Evolutionary conservation across 148 eudicot genomes (phyloP).

Genomic region (Amaranthus cruentus): DNA sequence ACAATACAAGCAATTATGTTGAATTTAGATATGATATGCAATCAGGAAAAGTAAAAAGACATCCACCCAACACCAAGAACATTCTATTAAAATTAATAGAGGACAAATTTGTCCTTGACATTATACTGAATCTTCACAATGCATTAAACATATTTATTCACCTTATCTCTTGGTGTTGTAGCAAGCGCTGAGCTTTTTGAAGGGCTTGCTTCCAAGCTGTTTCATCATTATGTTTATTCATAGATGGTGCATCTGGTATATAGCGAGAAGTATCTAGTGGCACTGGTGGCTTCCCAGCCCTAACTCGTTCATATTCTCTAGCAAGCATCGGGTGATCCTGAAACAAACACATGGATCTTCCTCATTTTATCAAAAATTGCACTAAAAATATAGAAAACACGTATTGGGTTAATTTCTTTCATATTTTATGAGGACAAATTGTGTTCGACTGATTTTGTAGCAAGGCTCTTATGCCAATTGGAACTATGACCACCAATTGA

Average conservation of each 20-base stretch:
- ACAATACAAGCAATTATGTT: too few relatives aligned
- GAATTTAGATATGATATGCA: background rate
- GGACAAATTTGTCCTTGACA: background rate
- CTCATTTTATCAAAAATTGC: constrained; percentile 8
- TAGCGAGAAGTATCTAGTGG: constrained; percentile 82
- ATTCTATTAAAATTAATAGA: background rate
- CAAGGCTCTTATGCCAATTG: background rate
- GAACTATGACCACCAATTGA: too few relatives aligned
- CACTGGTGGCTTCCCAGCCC: constrained; percentile 84
- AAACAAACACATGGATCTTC: constrained; percentile 19
- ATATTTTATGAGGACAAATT: background rate
- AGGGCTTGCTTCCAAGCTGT: constrained; percentile 84
- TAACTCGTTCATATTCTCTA: constrained; percentile 85
- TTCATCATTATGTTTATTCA: constrained; percentile 81
- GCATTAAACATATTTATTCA: constrained; percentile 14
- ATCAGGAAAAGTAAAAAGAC: background rate
- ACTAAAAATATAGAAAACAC: background rate
- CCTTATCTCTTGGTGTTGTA: constrained; percentile 94
- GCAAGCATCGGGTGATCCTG: constrained; percentile 99
- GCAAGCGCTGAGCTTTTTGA: constrained; percentile 80
- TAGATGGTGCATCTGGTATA: constrained; percentile 68
- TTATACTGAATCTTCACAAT: background rate
- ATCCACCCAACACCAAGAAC: background rate
- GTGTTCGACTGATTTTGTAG: background rate
- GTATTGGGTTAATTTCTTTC: background rate